Percentiles rank a stretch among this genome's conserved stretches.
These are phyloP conservation scores for Tirmania nivea DNA, from an alignment of 495 filamentous ascomycete genomes.

Conservation along the genomic window DNA sequence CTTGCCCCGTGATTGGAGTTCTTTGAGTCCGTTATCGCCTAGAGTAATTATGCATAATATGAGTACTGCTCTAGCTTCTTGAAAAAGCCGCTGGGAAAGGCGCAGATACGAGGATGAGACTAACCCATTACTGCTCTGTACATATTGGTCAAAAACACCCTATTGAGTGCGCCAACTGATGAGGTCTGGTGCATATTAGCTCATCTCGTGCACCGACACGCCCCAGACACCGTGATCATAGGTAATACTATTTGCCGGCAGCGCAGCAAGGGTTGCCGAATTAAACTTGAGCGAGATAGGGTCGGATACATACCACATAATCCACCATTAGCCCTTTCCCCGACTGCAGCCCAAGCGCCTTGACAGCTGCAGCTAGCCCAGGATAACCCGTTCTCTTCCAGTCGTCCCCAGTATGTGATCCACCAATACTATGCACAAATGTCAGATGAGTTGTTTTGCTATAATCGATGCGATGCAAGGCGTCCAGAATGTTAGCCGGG, in stretches of 20 bases:
- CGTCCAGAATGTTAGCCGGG: conserved; percentile 27
- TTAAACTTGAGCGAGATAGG: neutral
- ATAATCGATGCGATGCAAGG: conserved; percentile 38
- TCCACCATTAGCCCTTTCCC: conserved; percentile 30
- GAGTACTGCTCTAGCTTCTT: no score
- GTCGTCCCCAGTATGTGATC: conserved; percentile 27
- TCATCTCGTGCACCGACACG: no score
- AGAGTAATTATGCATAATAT: neutral
- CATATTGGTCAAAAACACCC: conserved; percentile 42
- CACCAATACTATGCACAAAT: conserved; percentile 50
- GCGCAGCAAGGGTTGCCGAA: neutral
- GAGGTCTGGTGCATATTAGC: conserved; percentile 31
- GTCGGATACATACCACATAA: conserved; percentile 27
- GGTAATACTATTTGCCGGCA: no score
- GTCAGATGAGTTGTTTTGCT: conserved; percentile 31
- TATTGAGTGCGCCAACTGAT: conserved; percentile 55
- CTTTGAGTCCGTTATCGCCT: conserved; percentile 6
- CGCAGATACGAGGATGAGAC: neutral
- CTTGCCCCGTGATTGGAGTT: conserved; percentile 1
- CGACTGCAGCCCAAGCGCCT: conserved; percentile 29
- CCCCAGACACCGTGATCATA: no score
- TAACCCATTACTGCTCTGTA: conserved; percentile 58
- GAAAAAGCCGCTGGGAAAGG: no score
- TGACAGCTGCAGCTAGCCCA: conserved; percentile 37
- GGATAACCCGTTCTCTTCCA: conserved; percentile 39